phyloP scores from a whole-genome alignment of 768 basidiomycete species.

The Naganishia vishniacii region DNA sequence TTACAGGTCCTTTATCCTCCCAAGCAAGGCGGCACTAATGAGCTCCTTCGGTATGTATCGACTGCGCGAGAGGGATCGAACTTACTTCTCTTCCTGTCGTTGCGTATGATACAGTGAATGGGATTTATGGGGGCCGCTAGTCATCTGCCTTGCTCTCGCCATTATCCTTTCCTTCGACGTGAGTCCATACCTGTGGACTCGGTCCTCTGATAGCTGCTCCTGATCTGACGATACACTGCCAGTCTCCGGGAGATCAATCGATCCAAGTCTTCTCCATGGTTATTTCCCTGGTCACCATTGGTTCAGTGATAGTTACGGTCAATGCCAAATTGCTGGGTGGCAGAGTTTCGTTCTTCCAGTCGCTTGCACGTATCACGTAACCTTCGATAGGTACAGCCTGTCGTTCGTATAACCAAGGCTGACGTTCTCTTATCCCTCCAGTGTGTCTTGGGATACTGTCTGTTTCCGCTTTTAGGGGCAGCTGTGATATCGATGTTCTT shows the following conservation, averaged over 20 bases:
- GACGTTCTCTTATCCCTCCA: constrained; percentile 18
- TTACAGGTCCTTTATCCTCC: constrained; percentile 88
- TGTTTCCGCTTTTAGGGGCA: constrained; percentile 86
- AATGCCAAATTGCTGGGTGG: constrained; percentile 70
- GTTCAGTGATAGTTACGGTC: constrained; percentile 85
- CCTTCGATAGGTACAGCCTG: neutral
- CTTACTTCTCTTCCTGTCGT: neutral
- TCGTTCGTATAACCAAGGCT: neutral
- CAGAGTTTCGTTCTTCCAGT: constrained; percentile 82
- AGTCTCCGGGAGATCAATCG: constrained; percentile 79
- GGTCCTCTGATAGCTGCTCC: neutral
- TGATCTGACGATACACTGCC: neutral
- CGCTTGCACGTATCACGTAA: constrained; percentile 53
- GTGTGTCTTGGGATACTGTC: constrained; percentile 89
- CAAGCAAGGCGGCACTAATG: constrained; percentile 63
- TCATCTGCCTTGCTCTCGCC: constrained; percentile 49
- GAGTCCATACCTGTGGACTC: constrained; percentile 16
- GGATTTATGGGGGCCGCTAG: constrained; percentile 95
- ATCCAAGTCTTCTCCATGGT: constrained; percentile 87
- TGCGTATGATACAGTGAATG: constrained; percentile 62
- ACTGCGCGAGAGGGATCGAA: neutral
- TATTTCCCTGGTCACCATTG: constrained; percentile 85
- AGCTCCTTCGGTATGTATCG: constrained; percentile 63
- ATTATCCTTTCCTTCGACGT: constrained; percentile 40
- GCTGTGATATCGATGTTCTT: constrained; percentile 81